A percentile compares a stretch with the other conserved stretches of the same genome.
These are phyloP conservation scores for Pachysandra terminalis DNA, from an alignment of 164 flowering plant species.

Conservation along the genomic window DNA sequence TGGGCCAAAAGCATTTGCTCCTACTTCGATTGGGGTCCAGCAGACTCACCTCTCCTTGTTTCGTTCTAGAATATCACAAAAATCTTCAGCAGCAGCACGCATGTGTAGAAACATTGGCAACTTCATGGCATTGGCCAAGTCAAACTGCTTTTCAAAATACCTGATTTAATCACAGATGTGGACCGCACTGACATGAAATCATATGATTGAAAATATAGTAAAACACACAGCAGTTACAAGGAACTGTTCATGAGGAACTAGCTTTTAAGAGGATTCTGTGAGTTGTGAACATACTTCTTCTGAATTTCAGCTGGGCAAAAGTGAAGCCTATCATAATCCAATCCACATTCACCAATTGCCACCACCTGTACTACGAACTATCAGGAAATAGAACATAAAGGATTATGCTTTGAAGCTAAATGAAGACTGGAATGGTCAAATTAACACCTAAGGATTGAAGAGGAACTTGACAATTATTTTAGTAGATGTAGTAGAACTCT, in stretches of 20 bases:
- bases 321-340: conserved; percentile 95
- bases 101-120: conserved; percentile 98
- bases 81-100: conserved; percentile 96
- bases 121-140: conserved; percentile 72
- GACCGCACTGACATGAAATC: background rate
- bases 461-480: too few species aligned
- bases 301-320: conserved; percentile 89
- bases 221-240: too few species aligned
- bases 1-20: background rate
- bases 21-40: background rate
- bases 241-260: too few species aligned
- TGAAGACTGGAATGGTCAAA: background rate
- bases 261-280: background rate
- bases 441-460: background rate
- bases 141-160: conserved; percentile 97
- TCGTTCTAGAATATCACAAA: conserved; percentile 69
- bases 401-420: background rate
- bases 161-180: conserved; percentile 25
- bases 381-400: background rate
- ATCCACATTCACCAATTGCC: conserved; percentile 98
- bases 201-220: background rate
- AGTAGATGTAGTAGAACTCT: background rate
- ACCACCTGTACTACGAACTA: conserved; percentile 58
- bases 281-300: conserved; percentile 57
- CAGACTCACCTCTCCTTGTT: conserved; percentile 58